Evolutionary conservation across 1,139 yeast genomes (phyloP).

Genomic region (Yamadazyma blattariae): DNA sequence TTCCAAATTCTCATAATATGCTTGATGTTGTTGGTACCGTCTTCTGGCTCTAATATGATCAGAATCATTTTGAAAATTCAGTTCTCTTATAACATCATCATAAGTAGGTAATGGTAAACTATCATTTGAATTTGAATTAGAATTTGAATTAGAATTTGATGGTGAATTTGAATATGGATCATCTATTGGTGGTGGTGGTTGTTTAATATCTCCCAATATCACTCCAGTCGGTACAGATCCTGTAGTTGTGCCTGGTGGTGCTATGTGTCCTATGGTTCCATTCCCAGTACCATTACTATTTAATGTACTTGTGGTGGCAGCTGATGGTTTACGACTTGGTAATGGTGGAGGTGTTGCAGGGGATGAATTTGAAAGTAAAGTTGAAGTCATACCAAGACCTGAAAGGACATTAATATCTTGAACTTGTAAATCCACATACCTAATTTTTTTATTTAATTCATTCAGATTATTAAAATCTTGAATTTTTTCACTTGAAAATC

Average conservation of each 20-base stretch:
- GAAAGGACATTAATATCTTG: conserved; percentile 40
- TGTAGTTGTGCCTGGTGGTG: not conserved
- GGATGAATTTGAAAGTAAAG: conserved; percentile 13
- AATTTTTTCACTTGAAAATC: conserved; percentile 37
- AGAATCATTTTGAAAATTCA: conserved; percentile 23
- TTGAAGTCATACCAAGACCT: conserved; percentile 34
- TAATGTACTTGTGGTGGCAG: not conserved
- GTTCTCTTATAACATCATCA: conserved; percentile 32
- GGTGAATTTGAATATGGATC: not conserved
- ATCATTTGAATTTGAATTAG: conserved; percentile 3
- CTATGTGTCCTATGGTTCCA: too few species aligned
- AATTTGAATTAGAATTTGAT: not conserved
- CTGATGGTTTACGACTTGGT: not conserved
- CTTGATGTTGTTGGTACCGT: conserved; percentile 36
- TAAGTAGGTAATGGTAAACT: conserved; percentile 29
- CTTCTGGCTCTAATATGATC: conserved; percentile 32
- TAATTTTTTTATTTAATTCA: conserved; percentile 20
- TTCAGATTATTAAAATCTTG: conserved; percentile 17
- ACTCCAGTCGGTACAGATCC: not conserved
- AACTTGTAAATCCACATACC: conserved; percentile 31
- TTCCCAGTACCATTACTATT: too few species aligned
- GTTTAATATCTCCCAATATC: too few species aligned
- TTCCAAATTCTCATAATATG: conserved; percentile 27
- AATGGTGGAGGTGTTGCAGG: not conserved
- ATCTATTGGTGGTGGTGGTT: not conserved